phyloP scores from a whole-genome alignment of 2,329 filamentous ascomycete species.

The Ceratocystis ficicola region DNA sequence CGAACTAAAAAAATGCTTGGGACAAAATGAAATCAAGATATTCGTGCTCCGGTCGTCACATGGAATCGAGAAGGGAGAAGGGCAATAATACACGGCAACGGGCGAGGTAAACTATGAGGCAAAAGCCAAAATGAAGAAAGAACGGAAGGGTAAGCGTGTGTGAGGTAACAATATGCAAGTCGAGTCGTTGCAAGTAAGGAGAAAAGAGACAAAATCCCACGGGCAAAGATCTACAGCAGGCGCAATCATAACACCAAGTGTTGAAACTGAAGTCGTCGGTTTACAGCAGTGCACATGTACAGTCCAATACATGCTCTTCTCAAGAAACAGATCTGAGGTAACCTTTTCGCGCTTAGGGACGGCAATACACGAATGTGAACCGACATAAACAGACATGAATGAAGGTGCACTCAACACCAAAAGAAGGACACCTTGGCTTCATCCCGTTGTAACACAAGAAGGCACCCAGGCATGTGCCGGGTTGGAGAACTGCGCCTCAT shows the following conservation, averaged over 20 bases:
- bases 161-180: slow-evolving; percentile 3
- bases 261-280: background rate
- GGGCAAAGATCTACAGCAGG: background rate
- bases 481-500: background rate
- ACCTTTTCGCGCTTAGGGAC: too few relatives aligned
- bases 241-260: background rate
- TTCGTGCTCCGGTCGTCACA: background rate
- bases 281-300: too few relatives aligned
- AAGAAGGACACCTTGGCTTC: background rate
- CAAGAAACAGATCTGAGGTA: background rate
- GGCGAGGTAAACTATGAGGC: too few relatives aligned
- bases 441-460: background rate
- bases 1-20: background rate
- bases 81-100: too few relatives aligned
- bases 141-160: background rate
- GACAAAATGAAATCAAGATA: background rate
- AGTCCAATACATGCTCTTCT: background rate
- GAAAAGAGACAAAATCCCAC: slow-evolving; percentile 9
- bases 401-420: too few relatives aligned
- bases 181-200: background rate
- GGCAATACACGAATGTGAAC: too few relatives aligned
- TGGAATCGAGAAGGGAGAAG: background rate
- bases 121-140: background rate
- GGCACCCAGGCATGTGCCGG: too few relatives aligned
- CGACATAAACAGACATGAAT: too few relatives aligned